Evolutionary conservation across 2,329 filamentous ascomycete genomes (phyloP), one percentile per base, ranked within the genome.

Genomic region (Cladosporium sp.): DNA sequence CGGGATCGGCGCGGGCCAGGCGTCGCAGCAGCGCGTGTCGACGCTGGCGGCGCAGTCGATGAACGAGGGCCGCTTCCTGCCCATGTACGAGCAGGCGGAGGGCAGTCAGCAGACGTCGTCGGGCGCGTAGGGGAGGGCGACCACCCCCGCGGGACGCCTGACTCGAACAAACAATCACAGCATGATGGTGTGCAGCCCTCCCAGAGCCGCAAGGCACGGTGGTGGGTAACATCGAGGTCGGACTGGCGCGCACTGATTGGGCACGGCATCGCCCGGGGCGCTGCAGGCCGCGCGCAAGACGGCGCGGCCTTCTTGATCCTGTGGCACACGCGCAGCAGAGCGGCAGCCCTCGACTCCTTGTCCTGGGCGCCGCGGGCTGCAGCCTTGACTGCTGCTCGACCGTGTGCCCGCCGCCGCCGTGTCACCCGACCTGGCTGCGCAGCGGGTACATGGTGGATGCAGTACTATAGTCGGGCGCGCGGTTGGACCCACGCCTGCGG

Each of bases 31-130:
- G 33, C 59, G 61, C 37, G 53, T 64, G 40, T 59, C 62, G 19
- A 61, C 63, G n/a, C 58, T 64, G 14, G 35, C 43, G 19, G 44
- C 44, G 8, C 59, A 62, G 37, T 46, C 61, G 19, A 62, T 65
- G 57, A 56, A 62, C 16, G 61, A 66, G 49, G 57, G 58, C 48
- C 62, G 61, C 42, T 68, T 67, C 56, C 63, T 66, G 55, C 63
- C 65, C 56, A 58, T 68, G 58, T 63, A 67, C 55, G 62, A 64
- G 54, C 66, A 68, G 60, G 64, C 65, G 41, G 54, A 59, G 37
- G 59, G 59, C 44, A 55, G 61, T 65, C 63, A 66, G 57, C 64
- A 59, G 63, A 65, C 63, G 46, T 60, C 59, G 10, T 49, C 59
- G 41, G 61, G 55, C 44, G 52, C 43, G 33, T 58, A 58, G 44